Percentiles rank a stretch among this genome's conserved stretches.
Evolutionary conservation across 192 early-diverging fungal genomes (phyloP).

Genomic region (Coemansia sp.): DNA sequence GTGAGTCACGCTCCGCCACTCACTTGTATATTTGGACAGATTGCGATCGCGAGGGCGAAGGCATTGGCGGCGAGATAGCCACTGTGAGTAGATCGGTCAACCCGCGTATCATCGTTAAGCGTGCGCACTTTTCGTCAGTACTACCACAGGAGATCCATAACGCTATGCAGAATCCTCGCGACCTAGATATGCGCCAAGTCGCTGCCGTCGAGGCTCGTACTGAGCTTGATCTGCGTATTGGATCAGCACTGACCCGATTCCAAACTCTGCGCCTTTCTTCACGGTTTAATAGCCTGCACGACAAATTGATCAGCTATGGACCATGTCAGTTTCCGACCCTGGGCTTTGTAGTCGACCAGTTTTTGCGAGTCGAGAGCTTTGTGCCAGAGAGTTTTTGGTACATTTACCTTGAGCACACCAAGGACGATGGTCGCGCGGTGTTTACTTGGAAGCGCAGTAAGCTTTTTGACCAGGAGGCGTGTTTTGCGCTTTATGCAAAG

Average conservation of each 20-base stretch:
- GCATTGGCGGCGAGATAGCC: constrained; percentile 86
- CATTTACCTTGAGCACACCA: constrained; percentile 66
- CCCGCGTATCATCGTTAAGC: constrained; percentile 66
- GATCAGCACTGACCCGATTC: constrained; percentile 92
- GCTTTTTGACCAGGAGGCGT: constrained; percentile 77
- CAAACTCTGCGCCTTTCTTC: constrained; percentile 74
- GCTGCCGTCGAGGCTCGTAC: constrained; percentile 81
- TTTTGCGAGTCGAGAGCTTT: constrained; percentile 74
- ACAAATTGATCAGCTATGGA: constrained; percentile 84
- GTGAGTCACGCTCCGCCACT: constrained; percentile 64
- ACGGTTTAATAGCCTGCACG: constrained; percentile 60
- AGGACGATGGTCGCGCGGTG: constrained; percentile 55
- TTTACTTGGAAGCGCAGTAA: constrained; percentile 80
- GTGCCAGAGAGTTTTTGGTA: constrained; percentile 92
- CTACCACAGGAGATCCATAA: constrained; percentile 75
- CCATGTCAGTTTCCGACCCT: constrained; percentile 97
- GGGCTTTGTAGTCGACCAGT: constrained; percentile 94
- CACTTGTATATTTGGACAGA: constrained; percentile 97
- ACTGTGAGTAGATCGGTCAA: constrained; percentile 70
- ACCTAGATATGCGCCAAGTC: constrained; percentile 76
- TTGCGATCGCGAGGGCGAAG: constrained; percentile 96
- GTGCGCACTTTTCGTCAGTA: constrained; percentile 92
- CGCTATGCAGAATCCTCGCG: constrained; percentile 73
- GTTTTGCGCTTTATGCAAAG: constrained; percentile 72
- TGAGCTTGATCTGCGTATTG: constrained; percentile 92